Evolutionary conservation across 2,329 filamentous ascomycete genomes (phyloP), one percentile per base, ranked within the genome.

Genomic region (Stemphylium lycopersici): DNA sequence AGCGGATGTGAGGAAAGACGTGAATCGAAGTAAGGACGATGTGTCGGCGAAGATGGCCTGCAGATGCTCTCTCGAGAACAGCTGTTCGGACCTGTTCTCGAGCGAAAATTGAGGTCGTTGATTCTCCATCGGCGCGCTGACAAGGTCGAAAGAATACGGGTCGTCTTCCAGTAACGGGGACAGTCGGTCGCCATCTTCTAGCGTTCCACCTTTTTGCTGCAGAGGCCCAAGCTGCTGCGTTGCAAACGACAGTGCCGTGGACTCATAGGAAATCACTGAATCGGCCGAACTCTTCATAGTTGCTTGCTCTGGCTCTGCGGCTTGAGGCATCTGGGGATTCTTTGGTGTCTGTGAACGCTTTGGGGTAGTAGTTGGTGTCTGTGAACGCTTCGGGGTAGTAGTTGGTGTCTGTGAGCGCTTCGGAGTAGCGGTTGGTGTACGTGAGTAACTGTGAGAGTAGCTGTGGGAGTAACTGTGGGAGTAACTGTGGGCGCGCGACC

Each of bases 11-110:
- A 92, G 77, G 63, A 90, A 93, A 2, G 84, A 80, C 1, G 85
- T 88, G 69, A 92, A 92, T 39, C 81, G 82, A 46, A 86, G 79
- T 1, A 91, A 77, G 18, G 87, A 80, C 6, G 82, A 76, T 0
- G 87, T 83, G 52, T 90, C 84, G 3, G 81, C 77, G 59, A 91
- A 88, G 26, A 91, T 89, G 24, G 82, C 78, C 37, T 81, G 73
- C 24, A 91, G 77, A 72, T 91, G 89, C 46, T 86, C 82, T 13
- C 74, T 78, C 0, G 87, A 90, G 65, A 90, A 87, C 32, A 91
- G 76, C 11, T 85, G 78, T 52, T 89, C 85, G 0, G 87, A 84
- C 39, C 85, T 82, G n/a, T 78, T 76, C 70, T 90, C 89, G 0
- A 91, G 76, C 2, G 83, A 84, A 65, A 85, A 84, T 46, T 67